These are phyloP conservation scores for Pseudogymnoascus verrucosus DNA, from an alignment of 2,329 filamentous ascomycete species.

Conservation along the genomic window DNA sequence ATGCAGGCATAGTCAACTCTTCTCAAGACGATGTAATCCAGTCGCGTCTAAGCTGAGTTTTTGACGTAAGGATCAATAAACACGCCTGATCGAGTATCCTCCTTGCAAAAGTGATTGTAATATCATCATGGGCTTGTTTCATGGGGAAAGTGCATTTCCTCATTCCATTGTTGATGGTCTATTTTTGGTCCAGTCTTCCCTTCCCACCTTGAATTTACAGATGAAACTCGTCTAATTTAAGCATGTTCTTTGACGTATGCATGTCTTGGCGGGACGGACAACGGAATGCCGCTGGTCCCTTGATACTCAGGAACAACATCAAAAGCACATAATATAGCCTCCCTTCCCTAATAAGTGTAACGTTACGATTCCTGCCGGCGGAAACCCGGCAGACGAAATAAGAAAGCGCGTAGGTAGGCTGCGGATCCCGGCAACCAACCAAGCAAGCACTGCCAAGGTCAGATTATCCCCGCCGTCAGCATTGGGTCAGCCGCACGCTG, in stretches of 20 bases:
- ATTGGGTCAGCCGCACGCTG: neutral
- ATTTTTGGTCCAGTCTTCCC: neutral
- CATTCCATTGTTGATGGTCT: neutral
- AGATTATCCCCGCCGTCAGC: neutral
- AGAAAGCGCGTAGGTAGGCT: neutral
- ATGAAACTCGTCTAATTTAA: neutral
- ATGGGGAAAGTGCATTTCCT: neutral
- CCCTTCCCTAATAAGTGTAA: neutral
- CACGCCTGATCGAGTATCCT: too few species aligned
- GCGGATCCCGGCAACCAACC: neutral
- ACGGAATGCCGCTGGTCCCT: neutral
- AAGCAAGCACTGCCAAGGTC: neutral
- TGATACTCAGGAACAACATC: neutral
- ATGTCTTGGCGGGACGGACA: neutral
- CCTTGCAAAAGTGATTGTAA: too few species aligned
- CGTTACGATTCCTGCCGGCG: neutral
- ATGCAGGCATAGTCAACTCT: neutral
- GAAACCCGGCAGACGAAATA: neutral
- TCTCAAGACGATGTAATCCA: neutral
- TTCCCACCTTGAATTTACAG: neutral
- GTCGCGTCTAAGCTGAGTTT: too few species aligned
- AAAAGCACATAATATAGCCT: neutral
- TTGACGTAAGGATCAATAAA: neutral
- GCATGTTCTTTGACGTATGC: constrained; percentile 1
- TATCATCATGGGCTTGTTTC: neutral